Evolutionary conservation across 805 yeast species (phyloP).

Genomic region (Candida taoyuanica): DNA sequence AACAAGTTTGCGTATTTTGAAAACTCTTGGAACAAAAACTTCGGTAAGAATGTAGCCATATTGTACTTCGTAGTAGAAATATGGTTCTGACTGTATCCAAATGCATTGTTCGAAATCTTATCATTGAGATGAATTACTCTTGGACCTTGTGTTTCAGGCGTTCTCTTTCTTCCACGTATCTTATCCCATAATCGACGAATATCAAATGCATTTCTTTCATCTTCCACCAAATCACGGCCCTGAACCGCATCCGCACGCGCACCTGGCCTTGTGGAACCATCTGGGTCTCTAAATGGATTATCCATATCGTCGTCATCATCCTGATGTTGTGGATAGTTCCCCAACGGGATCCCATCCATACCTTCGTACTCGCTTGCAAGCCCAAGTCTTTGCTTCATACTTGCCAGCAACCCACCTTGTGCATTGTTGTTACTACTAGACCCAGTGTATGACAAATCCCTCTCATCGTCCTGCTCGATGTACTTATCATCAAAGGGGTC

Average conservation of each 20-base stretch:
- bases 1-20: slow-evolving; percentile 95
- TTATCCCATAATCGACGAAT: slow-evolving; percentile 35
- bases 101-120: slow-evolving; percentile 45
- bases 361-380: slow-evolving; percentile 22
- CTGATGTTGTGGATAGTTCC: slow-evolving; percentile 16
- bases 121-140: slow-evolving; percentile 69
- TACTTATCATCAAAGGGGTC: slow-evolving; percentile 30
- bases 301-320: slow-evolving; percentile 2
- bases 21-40: slow-evolving; percentile 93
- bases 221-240: slow-evolving; percentile 26
- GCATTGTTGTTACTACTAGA: neutral
- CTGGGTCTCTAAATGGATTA: slow-evolving; percentile 26
- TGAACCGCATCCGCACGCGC: slow-evolving; percentile 14
- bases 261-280: slow-evolving; percentile 11
- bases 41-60: slow-evolving; percentile 87
- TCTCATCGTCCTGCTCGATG: slow-evolving; percentile 34
- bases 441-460: slow-evolving; percentile 11
- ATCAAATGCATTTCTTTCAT: slow-evolving; percentile 33
- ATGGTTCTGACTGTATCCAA: slow-evolving; percentile 71
- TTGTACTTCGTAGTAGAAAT: slow-evolving; percentile 95
- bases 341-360: slow-evolving; percentile 24
- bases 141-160: slow-evolving; percentile 38
- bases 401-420: slow-evolving; percentile 19
- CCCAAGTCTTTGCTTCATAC: slow-evolving; percentile 22
- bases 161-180: slow-evolving; percentile 28